Base-by-base conservation (phyloP, 352 stramenopile species). In the Globisporangium echinulatum region DNA sequence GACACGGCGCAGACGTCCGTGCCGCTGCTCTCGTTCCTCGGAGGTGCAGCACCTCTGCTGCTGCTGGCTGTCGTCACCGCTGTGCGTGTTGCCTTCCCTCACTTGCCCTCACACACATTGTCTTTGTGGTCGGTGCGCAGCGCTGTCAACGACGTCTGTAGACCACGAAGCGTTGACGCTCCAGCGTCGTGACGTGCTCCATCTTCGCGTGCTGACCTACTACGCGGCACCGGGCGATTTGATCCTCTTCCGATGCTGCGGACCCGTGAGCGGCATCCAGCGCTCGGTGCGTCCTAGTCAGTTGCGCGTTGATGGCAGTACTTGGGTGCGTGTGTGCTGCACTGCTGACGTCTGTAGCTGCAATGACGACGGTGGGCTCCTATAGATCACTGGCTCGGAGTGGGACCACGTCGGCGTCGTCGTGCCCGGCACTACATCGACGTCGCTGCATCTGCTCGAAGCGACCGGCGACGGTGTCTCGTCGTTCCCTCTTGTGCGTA, bases 331-430 rank as follows among this genome's bases (percentile, higher is more conserved):
- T 43, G 10, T 7, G 11, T 5, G 15, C 51, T 15, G 4, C 44
- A 17, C 25, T 33, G 25, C 25, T 33, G 25, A 33, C 25, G 25
- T 33, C 25, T 33, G 25, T 33, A 33, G 25, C 25, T 33, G 25
- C 25, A 33, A 33, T 33, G 25, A 33, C 25, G 25, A 33, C 25
- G 25, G 25, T 33, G 25, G 25, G 25, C 25, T 54, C 49, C 6
- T 46, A 7, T 49, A 83, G 74, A 59, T 83, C 54, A 88, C 79
- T 7, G 67, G 75, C 14, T 77, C 79, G 0, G 73, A 89, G 66
- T 89, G 79, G 79, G 79, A 89, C 42, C 79, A 89, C 51, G 70
- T 87, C 8, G 79, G 64, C 0, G 50, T 89, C 5, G 72, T 89
- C 39, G 71, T 87, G 17, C 70, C 65, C 36, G 56, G 64, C 9